Evolutionary conservation across 345 rosid genomes (phyloP).

Genomic region (Ailanthus altissimus): DNA sequence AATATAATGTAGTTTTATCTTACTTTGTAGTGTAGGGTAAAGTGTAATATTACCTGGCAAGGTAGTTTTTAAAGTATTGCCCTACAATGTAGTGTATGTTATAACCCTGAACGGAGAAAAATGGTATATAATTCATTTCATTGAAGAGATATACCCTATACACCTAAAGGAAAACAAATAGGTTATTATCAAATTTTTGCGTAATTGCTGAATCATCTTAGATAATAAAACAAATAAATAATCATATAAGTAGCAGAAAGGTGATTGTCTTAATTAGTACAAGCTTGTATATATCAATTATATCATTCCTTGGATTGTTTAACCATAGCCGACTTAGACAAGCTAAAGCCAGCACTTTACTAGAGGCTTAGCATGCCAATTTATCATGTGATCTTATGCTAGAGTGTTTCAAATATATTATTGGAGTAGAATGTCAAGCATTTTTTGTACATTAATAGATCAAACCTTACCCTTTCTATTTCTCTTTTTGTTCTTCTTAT

Average conservation of each 20-base stretch:
- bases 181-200: background rate
- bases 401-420: background rate
- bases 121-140: background rate
- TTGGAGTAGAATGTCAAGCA: background rate
- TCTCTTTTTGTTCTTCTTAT: too few relatives aligned
- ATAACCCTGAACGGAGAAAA: background rate
- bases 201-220: background rate
- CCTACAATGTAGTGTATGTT: background rate
- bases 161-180: background rate
- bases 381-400: background rate
- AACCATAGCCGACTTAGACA: background rate
- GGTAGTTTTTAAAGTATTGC: background rate
- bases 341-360: background rate
- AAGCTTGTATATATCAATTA: background rate
- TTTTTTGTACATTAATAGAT: background rate
- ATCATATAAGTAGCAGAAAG: background rate
- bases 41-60: background rate
- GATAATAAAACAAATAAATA: background rate
- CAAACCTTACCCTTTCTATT: too few relatives aligned
- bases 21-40: background rate
- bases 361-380: background rate
- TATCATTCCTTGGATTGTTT: background rate
- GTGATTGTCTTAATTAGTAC: background rate
- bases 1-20: background rate
- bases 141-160: background rate